Conservation (phyloP, 768 basidiomycete species). For the Suillus subalutaceus region DNA sequence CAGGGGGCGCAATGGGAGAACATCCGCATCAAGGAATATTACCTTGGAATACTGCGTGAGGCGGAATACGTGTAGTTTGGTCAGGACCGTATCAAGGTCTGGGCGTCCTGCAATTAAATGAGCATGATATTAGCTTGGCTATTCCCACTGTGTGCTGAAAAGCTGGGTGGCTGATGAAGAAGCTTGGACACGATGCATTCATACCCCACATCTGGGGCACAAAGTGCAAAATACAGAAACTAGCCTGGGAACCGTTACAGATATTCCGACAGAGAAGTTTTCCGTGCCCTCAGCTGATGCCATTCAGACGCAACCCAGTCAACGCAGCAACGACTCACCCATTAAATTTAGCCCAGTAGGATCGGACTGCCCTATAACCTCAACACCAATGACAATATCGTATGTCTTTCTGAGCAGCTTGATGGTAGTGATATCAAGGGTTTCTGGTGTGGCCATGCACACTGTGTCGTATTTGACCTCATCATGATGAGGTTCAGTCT, state of each 20-base stretch:
- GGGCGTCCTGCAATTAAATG: conserved; percentile 70
- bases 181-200: conserved; percentile 19
- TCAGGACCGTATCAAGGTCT: conserved; percentile 91
- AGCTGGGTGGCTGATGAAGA: conserved; percentile 8
- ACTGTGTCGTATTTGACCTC: conserved; percentile 67
- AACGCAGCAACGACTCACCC: conserved; percentile 55
- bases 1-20: conserved; percentile 84
- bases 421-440: conserved; percentile 81
- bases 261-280: conserved; percentile 13
- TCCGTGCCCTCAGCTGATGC: conserved; percentile 9
- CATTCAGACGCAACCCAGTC: conserved; percentile 12
- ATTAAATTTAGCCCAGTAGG: conserved; percentile 72
- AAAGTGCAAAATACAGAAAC: conserved; percentile 11
- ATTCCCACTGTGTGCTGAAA: conserved; percentile 5
- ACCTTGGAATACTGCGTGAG: conserved; percentile 84
- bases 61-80: conserved; percentile 95
- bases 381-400: conserved; percentile 89
- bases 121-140: conserved; percentile 17
- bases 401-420: conserved; percentile 80
- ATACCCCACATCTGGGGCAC: conserved; percentile 15
- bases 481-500: conserved; percentile 31
- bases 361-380: conserved; percentile 76
- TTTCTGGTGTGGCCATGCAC: conserved; percentile 93
- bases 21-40: conserved; percentile 91
- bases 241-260: conserved; percentile 12